Evolutionary conservation across 352 stramenopile species (phyloP), one percentile per base, ranked within the genome.

Genomic region (Phytophthora aleatoria): DNA sequence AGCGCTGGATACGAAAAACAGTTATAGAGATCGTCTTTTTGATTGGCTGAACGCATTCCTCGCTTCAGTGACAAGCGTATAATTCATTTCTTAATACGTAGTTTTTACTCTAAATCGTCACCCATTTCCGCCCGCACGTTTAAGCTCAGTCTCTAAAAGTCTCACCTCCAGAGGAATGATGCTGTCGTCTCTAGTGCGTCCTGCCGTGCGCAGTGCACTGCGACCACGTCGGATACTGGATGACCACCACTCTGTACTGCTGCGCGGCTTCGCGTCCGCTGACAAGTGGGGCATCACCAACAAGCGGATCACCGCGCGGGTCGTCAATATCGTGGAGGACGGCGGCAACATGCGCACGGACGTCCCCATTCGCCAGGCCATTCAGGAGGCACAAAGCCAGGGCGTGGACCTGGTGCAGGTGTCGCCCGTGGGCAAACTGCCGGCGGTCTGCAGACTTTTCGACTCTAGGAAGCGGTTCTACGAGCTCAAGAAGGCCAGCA

Each of bases 371-470:
- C 52, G 51, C 30, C 48, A 82, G 42, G 86, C 86, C 16, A 56
- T 92, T n/a, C 20, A 77, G 15, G 77, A 90, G 33, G 86, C 86
- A 1, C 57, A 53, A 15, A 51, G 52, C 1, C 65, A 65, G 41
- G 79, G 79, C 41, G 67, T 94, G 47, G 86, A 94, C 60, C 76
- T 94, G 28, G 83, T 94, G 57, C 83, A 94, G 57, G 82, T 94
- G 41, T 87, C 80, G 9, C 64, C 71, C 26, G 64, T 52, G 39
- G 74, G 77, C 10, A 63, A 69, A 9, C 43, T 73, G 1, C 60
- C 76, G 7, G 65, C 74, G 6, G 61, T 93, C 1, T 93, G 85
- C 50, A 71, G 77, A 43, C 67, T 93, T 48, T 93, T 93, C 50
- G 79, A 93, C 62, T 76, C 77, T n/a, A 81, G 90, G 69, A 91